A percentile compares a stretch with the other conserved stretches of the same genome.
phyloP scores from a whole-genome alignment of 345 rosid species.

The Dovyalis caffra region DNA sequence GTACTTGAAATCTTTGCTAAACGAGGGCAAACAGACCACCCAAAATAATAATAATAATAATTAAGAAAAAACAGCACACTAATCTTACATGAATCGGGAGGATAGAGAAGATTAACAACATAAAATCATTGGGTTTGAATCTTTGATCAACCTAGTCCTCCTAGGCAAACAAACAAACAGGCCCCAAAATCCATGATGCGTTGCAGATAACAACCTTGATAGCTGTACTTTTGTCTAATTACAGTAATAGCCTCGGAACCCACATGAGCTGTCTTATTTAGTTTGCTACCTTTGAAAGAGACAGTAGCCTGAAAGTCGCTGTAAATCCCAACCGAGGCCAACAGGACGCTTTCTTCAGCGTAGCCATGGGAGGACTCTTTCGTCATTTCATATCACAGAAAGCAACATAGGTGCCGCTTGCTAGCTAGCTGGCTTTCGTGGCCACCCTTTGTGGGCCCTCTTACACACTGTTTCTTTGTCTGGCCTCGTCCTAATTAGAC shows the following conservation, averaged over 20 bases:
- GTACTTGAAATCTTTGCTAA: too few species aligned
- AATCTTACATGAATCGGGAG: too few species aligned
- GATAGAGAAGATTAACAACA: background rate
- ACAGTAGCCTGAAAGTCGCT: background rate
- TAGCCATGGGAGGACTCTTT: slow-evolving; percentile 2
- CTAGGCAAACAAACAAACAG: background rate
- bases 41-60: too few species aligned
- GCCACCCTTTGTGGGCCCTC: background rate
- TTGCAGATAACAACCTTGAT: background rate
- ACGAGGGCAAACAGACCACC: too few species aligned
- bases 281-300: background rate
- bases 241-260: slow-evolving; percentile 5
- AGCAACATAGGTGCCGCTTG: background rate
- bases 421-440: background rate
- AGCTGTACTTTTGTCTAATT: background rate
- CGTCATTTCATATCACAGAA: slow-evolving; percentile 12
- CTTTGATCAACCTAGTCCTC: background rate
- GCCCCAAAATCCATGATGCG: background rate
- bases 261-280: slow-evolving; percentile 2
- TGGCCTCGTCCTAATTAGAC: too few species aligned
- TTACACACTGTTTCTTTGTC: background rate
- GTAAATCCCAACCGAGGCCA: too few species aligned
- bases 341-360: slow-evolving; percentile 2
- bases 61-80: too few species aligned
- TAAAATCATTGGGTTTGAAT: slow-evolving; percentile 5